Base-by-base conservation (phyloP, 306 rosid species). In the Cicer chorassanicum region DNA sequence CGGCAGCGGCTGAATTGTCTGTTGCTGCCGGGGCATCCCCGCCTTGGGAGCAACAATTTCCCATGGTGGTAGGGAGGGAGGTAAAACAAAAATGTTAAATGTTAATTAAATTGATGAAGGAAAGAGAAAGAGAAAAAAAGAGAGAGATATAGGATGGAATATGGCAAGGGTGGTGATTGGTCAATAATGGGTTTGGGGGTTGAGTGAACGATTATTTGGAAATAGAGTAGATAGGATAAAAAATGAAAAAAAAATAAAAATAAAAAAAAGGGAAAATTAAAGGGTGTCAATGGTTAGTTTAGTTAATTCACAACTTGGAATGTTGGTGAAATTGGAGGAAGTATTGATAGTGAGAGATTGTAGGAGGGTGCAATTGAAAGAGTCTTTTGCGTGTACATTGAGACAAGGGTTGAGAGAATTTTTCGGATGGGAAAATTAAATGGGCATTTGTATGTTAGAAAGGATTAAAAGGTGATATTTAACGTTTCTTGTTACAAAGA, bases 31-130 rank as follows among this genome's bases (percentile, higher is more conserved):
- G 86, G 66, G 71, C 78, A 40, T 81, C 91, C 2, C 68, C 73
- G 64, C 87, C 87, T 15, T 86, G 87, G 67, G 98, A 92, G 92
- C 96, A 94, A 84, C 99, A 94, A 63, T 88, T 94, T 60, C 99
- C 99, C 99, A 94, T 94, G 82, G 82, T 18, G 64, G 75, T 41
- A 78, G 75, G 80, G 77, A 72, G 84, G 74, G 73, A 75, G 73
- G 61, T 16, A 19, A 18, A 50, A 54, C 6, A 55, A 50, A 66
- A 10, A 48, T 42, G 13, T 1, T 4, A 66, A 10, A 48, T 42
- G 13, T 1, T 4, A 12, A 54, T 1, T 6, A 9, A 54, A 43
- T 66, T 16, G 44, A 2, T 49, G 16, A 57, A 65, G 55, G 83
- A 73, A 63, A 65, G 44, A 72, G 73, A 60, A 15, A 40, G 10